Base-by-base conservation (phyloP, 2,329 filamentous ascomycete species). In the Fusarium drepaniforme region DNA sequence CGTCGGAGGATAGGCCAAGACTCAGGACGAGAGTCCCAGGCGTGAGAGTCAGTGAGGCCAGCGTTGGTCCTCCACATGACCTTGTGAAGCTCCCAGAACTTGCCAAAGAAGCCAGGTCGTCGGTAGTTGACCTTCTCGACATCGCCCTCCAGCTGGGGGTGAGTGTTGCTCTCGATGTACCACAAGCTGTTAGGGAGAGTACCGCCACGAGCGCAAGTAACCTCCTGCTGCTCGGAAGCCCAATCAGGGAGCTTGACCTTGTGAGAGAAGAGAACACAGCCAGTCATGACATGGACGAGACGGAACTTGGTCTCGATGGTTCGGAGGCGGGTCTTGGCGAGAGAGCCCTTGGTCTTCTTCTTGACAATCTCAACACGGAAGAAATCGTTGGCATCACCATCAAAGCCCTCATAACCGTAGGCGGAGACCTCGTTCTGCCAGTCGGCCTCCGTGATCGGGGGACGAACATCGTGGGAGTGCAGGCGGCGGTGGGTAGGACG, bases 1-100 rank as follows among this genome's bases (percentile, higher is more conserved):
- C 97, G 94, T 77, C 91, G 91, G 63, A 99, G 91, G 67, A 97
- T 90, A 25, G 97, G 97, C 97, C 97, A 99, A 8, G 95, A 96
- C 38, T 92, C 91, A 37, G 97, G 97, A 56, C 97, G 94, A 57
- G 97, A 98, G 83, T 99, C 97, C 97, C 97, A 99, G 63, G 96
- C 95, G 82, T 99, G 97, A 21, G 96, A 98, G 80, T 99, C 97
- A 30, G 97, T 94, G 59, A 99, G 91, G 51, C 97, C 97, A 37
- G 97, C 97, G 81, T 99, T 99, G 40, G 97, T 99, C 79, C 90
- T 95, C 97, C 97, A 99, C 97, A 99, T 99, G 74, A 99, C 97
- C 84, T 94, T 93, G 82, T 99, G 96, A 53, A 99, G 89, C 85
- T 99, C 97, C 91, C 93, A 95, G 87, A 99, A 99, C 84, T 99